phyloP scores from a whole-genome alignment of 2,329 filamentous ascomycete genomes.

The Alternaria metachromatica region DNA sequence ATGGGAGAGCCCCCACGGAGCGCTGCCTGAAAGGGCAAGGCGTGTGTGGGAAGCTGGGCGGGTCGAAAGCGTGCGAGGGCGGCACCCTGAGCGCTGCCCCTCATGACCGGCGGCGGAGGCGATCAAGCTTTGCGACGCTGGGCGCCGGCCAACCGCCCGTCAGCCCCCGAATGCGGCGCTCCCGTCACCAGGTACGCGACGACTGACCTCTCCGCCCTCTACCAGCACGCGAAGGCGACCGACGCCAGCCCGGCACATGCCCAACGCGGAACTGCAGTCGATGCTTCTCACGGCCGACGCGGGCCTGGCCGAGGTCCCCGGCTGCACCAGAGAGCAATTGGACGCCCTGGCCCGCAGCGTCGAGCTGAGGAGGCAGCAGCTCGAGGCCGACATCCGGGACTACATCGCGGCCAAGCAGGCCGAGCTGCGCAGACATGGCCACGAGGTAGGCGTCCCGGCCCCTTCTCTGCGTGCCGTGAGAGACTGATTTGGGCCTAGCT shows the following conservation, averaged over 20 bases:
- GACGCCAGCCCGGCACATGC: conserved; percentile 9
- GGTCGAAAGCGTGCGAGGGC: conserved; percentile 3
- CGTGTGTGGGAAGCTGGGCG: conserved; percentile 8
- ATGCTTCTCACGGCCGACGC: conserved; percentile 42
- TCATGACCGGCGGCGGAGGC: conserved; percentile 10
- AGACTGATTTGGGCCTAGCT: conserved; percentile 43
- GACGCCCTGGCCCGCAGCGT: conserved; percentile 41
- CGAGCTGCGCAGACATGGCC: conserved; percentile 40
- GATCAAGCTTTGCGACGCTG: background rate
- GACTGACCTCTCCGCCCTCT: conserved; percentile 16
- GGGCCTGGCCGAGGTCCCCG: conserved; percentile 42
- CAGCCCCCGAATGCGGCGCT: conserved; percentile 41
- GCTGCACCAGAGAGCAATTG: conserved; percentile 41
- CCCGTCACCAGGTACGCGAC: conserved; percentile 36
- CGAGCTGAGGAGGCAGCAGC: conserved; percentile 44
- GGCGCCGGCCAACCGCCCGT: conserved; percentile 24
- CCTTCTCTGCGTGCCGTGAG: background rate
- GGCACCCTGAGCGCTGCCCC: conserved; percentile 12
- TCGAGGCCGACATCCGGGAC: conserved; percentile 44
- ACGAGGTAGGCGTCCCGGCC: conserved; percentile 33
- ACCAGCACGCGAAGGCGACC: conserved; percentile 10
- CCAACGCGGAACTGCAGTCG: conserved; percentile 28
- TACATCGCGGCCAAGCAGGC: conserved; percentile 45
- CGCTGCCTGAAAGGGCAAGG: conserved; percentile 12
- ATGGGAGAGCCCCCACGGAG: conserved; percentile 12